Evolutionary conservation across 2,329 filamentous ascomycete species (phyloP).

Genomic region (Trichophaea hybrida): DNA sequence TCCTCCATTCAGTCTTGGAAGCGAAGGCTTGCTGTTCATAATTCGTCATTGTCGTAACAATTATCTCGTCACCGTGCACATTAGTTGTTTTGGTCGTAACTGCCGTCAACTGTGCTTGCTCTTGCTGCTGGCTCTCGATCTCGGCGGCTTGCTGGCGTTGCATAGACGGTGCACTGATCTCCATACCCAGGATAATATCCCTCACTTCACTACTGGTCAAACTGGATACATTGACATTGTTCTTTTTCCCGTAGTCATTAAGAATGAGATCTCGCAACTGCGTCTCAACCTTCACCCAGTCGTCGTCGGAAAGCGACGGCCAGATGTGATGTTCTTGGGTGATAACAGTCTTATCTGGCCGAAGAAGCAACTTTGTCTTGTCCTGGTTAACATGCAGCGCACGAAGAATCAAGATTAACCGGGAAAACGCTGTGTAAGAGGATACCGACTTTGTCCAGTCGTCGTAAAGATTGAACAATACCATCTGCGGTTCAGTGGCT

Average conservation of each 20-base stretch:
- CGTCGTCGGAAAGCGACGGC: conserved; percentile 84
- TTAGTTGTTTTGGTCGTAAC: conserved; percentile 98
- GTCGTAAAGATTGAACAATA: conserved; percentile 95
- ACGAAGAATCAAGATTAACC: conserved; percentile 81
- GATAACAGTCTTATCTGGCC: conserved; percentile 95
- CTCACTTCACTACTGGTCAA: conserved; percentile 93
- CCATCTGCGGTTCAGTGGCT: conserved; percentile 98
- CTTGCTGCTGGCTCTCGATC: conserved; percentile 96
- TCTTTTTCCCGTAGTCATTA: conserved; percentile 99
- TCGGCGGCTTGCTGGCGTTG: conserved; percentile 96
- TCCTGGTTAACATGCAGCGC: conserved; percentile 95
- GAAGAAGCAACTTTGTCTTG: conserved; percentile 89
- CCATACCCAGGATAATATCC: conserved; percentile 98
- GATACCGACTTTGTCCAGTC: conserved; percentile 98
- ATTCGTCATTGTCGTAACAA: conserved; percentile 93
- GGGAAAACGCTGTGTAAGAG: conserved; percentile 95
- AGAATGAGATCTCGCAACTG: conserved; percentile 88
- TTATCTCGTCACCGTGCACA: conserved; percentile 89
- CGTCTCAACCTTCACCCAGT: conserved; percentile 99
- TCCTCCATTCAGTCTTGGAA: conserved; percentile 98
- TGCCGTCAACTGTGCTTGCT: conserved; percentile 89
- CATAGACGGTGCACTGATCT: conserved; percentile 94
- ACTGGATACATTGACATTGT: conserved; percentile 97
- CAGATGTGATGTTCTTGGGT: conserved; percentile 98
- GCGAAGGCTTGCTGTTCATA: conserved; percentile 97